phyloP scores from a whole-genome alignment of 169 alveolate species.

The Plasmodium billcollinsi region DNA sequence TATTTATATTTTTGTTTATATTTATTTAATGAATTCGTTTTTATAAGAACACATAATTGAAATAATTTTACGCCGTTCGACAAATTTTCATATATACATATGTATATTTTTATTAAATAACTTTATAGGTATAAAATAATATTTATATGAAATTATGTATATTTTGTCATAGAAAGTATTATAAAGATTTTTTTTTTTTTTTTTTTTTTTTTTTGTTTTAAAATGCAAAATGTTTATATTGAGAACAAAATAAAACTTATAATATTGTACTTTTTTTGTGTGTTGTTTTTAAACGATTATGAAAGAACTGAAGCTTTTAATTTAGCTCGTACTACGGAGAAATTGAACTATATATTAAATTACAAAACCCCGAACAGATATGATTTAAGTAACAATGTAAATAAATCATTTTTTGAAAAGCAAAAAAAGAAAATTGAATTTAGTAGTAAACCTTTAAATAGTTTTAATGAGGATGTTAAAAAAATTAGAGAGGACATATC shows the following conservation, averaged over 20 bases:
- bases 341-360: conserved; percentile 64
- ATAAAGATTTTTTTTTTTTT: too few relatives aligned
- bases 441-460: conserved; percentile 5
- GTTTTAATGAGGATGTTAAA: conserved; percentile 44
- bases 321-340: conserved; percentile 19
- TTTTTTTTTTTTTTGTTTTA: not conserved
- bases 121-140: too few relatives aligned
- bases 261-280: conserved; percentile 29
- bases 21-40: too few relatives aligned
- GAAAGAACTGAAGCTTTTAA: conserved; percentile 40
- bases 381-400: conserved; percentile 30
- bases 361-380: conserved; percentile 28
- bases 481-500: conserved; percentile 35
- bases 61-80: too few relatives aligned
- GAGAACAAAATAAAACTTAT: conserved; percentile 43
- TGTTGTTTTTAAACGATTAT: conserved; percentile 31
- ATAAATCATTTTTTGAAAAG: conserved; percentile 35
- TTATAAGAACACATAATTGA: too few relatives aligned
- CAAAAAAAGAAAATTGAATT: conserved; percentile 16
- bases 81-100: too few relatives aligned
- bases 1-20: too few relatives aligned
- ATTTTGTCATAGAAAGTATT: too few relatives aligned
- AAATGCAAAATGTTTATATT: conserved; percentile 69
- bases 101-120: too few relatives aligned
- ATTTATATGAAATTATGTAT: too few relatives aligned